Base-by-base conservation (phyloP, 768 basidiomycete genomes). In the Clitopilus hobsonii region DNA sequence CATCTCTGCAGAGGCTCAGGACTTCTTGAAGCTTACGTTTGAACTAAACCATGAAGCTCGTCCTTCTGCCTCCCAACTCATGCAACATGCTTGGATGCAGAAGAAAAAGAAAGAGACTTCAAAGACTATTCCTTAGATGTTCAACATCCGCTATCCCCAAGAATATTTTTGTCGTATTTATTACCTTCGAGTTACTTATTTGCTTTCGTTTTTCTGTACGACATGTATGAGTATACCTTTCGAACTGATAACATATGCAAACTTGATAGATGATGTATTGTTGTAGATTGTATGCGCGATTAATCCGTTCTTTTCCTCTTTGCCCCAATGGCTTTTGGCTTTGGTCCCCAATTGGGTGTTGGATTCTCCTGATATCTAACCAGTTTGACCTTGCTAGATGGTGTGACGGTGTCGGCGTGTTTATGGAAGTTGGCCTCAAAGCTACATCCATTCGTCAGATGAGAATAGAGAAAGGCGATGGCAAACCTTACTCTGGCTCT, bases 311-410 rank as follows among this genome's bases (percentile, higher is more conserved):
- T 68, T 60, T 80, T 81, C 49, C 78, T 68, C 66, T 81, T 75
- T 26, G 64, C 56, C 48, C 58, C 74, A 65, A 45, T 62, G 3
- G 89, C 88, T 63, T 78, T 87, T 52, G 79, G 77, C 14, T 82
- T 89, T 0, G 96, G 97, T 0, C 96, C 96, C 97, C 97, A 99
- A 67, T 97, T 80, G 1, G 84, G 78, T n/a, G 84, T 78, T 4
- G 96, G 97, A 65, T 97, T 98, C 58, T 84, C 82, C 68, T 96
- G 94, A 70, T 95, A 97, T 32, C 93, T 79, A 1, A 95, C 89
- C 6, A 96, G 72, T 60, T 91, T 92, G 55, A 90, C 74, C 54
- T 83, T 82, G 18, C 81, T 80, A 5, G 84, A 79, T 13, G 79
- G 69, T 6, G 81, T 82, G 2, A 81, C 75, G 0, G 85, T 80